phyloP scores from a whole-genome alignment of 495 filamentous ascomycete species.

The Penicillium parvum region DNA sequence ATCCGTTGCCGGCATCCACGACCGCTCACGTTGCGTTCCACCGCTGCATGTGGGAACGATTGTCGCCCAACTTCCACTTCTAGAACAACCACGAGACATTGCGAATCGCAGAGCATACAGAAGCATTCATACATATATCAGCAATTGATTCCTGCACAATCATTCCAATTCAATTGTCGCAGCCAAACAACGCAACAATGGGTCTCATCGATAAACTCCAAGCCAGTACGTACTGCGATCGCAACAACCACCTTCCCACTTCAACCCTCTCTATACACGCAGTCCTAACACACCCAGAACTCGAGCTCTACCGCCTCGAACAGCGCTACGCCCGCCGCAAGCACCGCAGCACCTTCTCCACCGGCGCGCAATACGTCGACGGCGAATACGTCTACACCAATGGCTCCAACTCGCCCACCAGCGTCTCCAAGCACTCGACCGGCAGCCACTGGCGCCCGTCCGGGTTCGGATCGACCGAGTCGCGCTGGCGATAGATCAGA shows the following conservation, averaged over 20 bases:
- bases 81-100: background rate
- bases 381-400: conserved; percentile 78
- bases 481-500: conserved; percentile 25
- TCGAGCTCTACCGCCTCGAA: conserved; percentile 89
- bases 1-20: conserved; percentile 9
- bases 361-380: conserved; percentile 82
- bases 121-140: too few relatives aligned
- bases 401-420: conserved; percentile 34
- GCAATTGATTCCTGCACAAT: too few relatives aligned
- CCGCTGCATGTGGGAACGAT: conserved; percentile 13
- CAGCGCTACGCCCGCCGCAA: conserved; percentile 85
- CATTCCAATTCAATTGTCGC: too few relatives aligned
- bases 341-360: conserved; percentile 79
- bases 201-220: conserved; percentile 55
- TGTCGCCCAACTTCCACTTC: conserved; percentile 4
- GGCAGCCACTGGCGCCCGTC: conserved; percentile 37
- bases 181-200: too few relatives aligned
- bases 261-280: background rate
- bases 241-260: background rate
- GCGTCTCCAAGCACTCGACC: conserved; percentile 41
- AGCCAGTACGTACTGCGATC: conserved; percentile 41
- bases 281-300: conserved; percentile 41
- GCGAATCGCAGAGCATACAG: too few relatives aligned
- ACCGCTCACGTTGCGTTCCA: conserved; percentile 2
- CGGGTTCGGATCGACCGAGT: conserved; percentile 27